These are phyloP conservation scores for Phytophthora boehmeriae DNA, from an alignment of 352 stramenopile genomes.

Conservation along the genomic window DNA sequence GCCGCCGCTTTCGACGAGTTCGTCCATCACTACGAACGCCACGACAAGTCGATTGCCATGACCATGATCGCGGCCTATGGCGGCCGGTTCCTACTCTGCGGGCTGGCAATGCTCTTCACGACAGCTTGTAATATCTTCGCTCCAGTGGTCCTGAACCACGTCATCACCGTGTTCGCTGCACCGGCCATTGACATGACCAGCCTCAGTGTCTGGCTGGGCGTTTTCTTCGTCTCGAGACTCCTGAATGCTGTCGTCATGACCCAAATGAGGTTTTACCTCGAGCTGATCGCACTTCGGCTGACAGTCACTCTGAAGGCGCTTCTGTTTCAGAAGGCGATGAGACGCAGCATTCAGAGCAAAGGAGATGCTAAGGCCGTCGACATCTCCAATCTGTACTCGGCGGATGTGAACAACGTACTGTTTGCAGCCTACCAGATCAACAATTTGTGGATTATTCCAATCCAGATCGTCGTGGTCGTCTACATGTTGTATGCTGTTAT, in stretches of 20 bases:
- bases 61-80: slow-evolving; percentile 37
- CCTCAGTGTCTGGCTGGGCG: slow-evolving; percentile 31
- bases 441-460: slow-evolving; percentile 48
- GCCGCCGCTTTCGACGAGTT: slow-evolving; percentile 30
- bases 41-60: slow-evolving; percentile 28
- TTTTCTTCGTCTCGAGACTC: slow-evolving; percentile 49
- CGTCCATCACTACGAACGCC: slow-evolving; percentile 8
- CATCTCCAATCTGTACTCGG: slow-evolving; percentile 92
- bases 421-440: slow-evolving; percentile 48
- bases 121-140: slow-evolving; percentile 44
- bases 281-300: slow-evolving; percentile 29
- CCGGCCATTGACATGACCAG: slow-evolving; percentile 17
- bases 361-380: slow-evolving; percentile 35
- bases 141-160: slow-evolving; percentile 47
- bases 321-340: slow-evolving; percentile 40
- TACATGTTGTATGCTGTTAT: slow-evolving; percentile 43
- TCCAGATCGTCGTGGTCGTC: slow-evolving; percentile 33
- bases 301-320: slow-evolving; percentile 35
- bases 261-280: slow-evolving; percentile 32
- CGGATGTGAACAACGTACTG: slow-evolving; percentile 78
- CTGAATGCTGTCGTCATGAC: slow-evolving; percentile 30
- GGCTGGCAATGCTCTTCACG: slow-evolving; percentile 33
- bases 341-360: slow-evolving; percentile 14
- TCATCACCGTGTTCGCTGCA: slow-evolving; percentile 33
- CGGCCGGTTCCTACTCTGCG: slow-evolving; percentile 29